Evolutionary conservation across 2,329 filamentous ascomycete species (phyloP), one percentile per base, ranked within the genome.

Genomic region (Allantophomopsis cytisporea): DNA sequence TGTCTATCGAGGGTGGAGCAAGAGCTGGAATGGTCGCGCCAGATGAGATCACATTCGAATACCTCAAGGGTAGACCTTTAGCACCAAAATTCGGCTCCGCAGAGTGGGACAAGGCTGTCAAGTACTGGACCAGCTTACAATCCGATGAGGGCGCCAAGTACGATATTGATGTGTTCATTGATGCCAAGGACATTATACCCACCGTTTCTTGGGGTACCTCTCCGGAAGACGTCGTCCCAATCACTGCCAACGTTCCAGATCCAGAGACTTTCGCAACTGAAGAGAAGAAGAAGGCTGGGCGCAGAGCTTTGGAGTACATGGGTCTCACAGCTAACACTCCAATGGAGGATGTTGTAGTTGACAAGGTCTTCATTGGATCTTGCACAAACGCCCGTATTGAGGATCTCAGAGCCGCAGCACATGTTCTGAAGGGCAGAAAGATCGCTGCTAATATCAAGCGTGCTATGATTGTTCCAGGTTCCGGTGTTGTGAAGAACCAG

Each of bases 301-400:
- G 76, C 46, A 76, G 87, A 41, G 85, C 88, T 60, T 71, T 98
- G 18, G 80, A 95, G 59, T 98, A 98, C 63, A 98, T 98, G 91
- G 91, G 91, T 30, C 71, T 98, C 39, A 81, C 72, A 5, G 68
- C 89, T 17, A 87, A 87, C 41, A 94, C 83, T 0, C 81, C 75
- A 7, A 91, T 98, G 80, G 76, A 94, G 58, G 87, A 96, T n/a
- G 80, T 98, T 48, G 63, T 69, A 20, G 64, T 96, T 39, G 91
- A 98, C 71, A 96, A 96, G 69, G 79, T 96, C 48, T 98, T 96
- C 59, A 95, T 96, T 51, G 91, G 91, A 35, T 94, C 87, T 10
- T 98, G 91, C 73, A 98, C 91, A 31, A 98, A 98, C 60, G 85
- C 89, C 12, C 78, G 91, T 54, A 95, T 98, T 47, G 91, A 96